A percentile compares a stretch with the other conserved stretches of the same genome.
These are phyloP conservation scores for Clathrus columnatus DNA, from an alignment of 768 basidiomycete genomes.

Conservation along the genomic window DNA sequence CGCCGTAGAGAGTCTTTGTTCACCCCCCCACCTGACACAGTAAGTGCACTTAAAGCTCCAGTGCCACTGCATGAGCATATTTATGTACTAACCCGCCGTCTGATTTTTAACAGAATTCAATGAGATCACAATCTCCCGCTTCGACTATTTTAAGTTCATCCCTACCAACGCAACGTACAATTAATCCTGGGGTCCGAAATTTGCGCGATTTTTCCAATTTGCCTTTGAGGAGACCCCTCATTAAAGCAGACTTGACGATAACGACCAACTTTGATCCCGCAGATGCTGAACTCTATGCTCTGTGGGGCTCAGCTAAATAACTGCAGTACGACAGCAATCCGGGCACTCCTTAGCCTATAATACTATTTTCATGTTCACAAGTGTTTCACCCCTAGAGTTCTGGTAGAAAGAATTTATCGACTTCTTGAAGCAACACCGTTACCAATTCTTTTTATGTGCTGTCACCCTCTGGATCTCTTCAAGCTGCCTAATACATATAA, in stretches of 20 bases:
- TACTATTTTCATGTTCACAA: no score
- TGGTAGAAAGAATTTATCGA: no score
- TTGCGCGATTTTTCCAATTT: constrained; percentile 25
- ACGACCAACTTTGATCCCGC: constrained; percentile 66
- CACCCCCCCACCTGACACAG: background rate
- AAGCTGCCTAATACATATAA: no score
- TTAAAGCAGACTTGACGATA: constrained; percentile 59
- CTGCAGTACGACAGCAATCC: background rate
- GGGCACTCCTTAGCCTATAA: background rate
- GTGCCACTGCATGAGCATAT: background rate
- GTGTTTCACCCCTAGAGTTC: no score
- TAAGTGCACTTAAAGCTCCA: background rate
- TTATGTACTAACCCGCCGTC: background rate
- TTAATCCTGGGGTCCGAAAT: constrained; percentile 15
- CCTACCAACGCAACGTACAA: constrained; percentile 18
- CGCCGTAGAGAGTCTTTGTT: background rate
- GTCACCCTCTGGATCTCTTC: no score
- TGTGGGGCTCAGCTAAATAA: constrained; percentile 54
- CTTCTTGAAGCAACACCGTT: no score
- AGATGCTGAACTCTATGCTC: constrained; percentile 68
- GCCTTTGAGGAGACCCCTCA: constrained; percentile 15
- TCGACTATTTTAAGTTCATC: constrained; percentile 14
- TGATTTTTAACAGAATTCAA: constrained; percentile 12
- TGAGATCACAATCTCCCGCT: constrained; percentile 16
- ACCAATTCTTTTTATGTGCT: no score